Evolutionary conservation across 2,329 filamentous ascomycete genomes (phyloP), one percentile per base, ranked within the genome.

Genomic region (Aspergillus fumigatus): DNA sequence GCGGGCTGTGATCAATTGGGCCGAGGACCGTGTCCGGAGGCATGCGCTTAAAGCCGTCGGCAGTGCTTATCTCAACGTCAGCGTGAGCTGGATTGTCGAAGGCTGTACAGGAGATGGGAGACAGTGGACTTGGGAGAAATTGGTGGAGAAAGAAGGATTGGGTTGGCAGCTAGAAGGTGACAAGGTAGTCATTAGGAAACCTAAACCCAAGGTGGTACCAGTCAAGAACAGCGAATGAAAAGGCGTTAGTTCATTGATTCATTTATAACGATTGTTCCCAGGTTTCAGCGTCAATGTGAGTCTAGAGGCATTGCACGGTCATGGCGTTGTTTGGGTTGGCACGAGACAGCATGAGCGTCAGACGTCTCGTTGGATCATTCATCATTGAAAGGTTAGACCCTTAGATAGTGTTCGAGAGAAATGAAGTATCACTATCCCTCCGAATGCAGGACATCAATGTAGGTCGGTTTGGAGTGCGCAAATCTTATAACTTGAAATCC

Each of bases 11-110:
- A 86, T 97, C 80, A 88, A 91, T 67, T 93, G 87, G 79, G 89
- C 90, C 8, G 89, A 90, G 64, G 83, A 85, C 25, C 80, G 83
- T n/a, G 81, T 97, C 68, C 81, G 88, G 63, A 79, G 84, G 63
- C 88, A 92, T 73, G 85, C 89, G 35, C 78, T 97, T 64, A 96
- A 96, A 77, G 94, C 92, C 70, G 83, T 97, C 54, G 92, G 91
- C 0, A 84, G 86, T 67, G 83, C 88, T 4, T 99, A 99, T 72
- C 75, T 97, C 62, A 84, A 77, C 21, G 87, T 91, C 8, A 89
- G 87, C 71, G 75, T 96, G 51, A 89, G 94, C 74, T 82, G 80
- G 68, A 81, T 84, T 56, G 82, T 88, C 4, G 85, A 85, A 50
- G 79, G 71, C 47, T 75, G 76, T 52, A 75, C 75, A 8, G 76